These are phyloP conservation scores for Lodderomyces orthopsilosis DNA, from an alignment of 1,139 yeast genomes.

Conservation along the genomic window DNA sequence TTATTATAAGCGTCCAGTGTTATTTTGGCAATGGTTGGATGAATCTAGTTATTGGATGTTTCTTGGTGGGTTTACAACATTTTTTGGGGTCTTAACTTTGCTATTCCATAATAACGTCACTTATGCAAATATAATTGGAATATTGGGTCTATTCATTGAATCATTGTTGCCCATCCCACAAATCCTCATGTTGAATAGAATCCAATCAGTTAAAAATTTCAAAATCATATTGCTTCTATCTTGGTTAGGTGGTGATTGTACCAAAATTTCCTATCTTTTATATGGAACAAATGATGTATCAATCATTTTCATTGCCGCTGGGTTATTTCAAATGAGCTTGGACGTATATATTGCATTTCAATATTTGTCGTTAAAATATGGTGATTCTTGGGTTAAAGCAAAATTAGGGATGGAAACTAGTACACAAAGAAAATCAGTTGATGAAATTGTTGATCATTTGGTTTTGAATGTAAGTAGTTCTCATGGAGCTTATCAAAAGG, in stretches of 20 bases:
- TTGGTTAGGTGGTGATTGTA: slow-evolving; percentile 87
- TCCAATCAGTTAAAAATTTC: slow-evolving; percentile 75
- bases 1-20: slow-evolving; percentile 58
- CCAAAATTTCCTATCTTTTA: slow-evolving; percentile 68
- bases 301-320: slow-evolving; percentile 69
- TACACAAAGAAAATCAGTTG: slow-evolving; percentile 7
- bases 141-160: slow-evolving; percentile 72
- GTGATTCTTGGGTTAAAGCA: not conserved
- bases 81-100: slow-evolving; percentile 43
- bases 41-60: slow-evolving; percentile 66
- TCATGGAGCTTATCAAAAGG: slow-evolving; percentile 1
- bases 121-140: slow-evolving; percentile 63
- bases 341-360: slow-evolving; percentile 77
- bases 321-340: slow-evolving; percentile 73
- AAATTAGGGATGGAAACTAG: not conserved
- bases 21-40: slow-evolving; percentile 86
- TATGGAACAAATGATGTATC: slow-evolving; percentile 74
- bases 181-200: slow-evolving; percentile 65
- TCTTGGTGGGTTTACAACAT: slow-evolving; percentile 44
- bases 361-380: slow-evolving; percentile 52
- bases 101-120: slow-evolving; percentile 35
- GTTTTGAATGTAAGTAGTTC: slow-evolving; percentile 3
- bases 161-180: slow-evolving; percentile 88
- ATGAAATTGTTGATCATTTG: slow-evolving; percentile 11
- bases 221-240: slow-evolving; percentile 69